Conservation (phyloP, 2,329 filamentous ascomycete species). For the Hortaea sp. region DNA sequence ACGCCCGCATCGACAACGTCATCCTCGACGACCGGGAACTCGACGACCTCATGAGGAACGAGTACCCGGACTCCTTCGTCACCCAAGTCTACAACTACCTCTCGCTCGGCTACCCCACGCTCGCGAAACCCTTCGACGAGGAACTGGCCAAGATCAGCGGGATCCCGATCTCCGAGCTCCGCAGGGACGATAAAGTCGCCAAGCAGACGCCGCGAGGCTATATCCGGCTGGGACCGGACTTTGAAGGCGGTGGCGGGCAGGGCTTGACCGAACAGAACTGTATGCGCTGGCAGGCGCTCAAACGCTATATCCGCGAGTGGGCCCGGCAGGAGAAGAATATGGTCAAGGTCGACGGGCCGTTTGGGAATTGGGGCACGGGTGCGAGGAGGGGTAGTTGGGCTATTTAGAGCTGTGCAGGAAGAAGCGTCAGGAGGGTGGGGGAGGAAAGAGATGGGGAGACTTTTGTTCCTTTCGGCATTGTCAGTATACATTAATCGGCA, state of each 20-base stretch:
- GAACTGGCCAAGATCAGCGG: slow-evolving; percentile 75
- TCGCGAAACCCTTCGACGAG: slow-evolving; percentile 71
- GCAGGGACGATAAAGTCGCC: slow-evolving; percentile 57
- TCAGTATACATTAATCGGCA: no score
- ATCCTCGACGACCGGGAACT: slow-evolving; percentile 34
- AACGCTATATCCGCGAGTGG: slow-evolving; percentile 80
- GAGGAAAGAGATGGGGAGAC: no score
- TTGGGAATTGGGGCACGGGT: slow-evolving; percentile 32
- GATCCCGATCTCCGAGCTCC: slow-evolving; percentile 58
- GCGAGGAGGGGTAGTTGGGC: slow-evolving; percentile 42
- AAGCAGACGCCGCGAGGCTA: slow-evolving; percentile 56
- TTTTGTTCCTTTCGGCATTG: no score
- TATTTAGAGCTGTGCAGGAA: slow-evolving; percentile 7
- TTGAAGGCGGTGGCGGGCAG: slow-evolving; percentile 37
- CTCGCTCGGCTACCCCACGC: slow-evolving; percentile 79
- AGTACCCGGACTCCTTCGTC: slow-evolving; percentile 76
- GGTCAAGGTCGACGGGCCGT: slow-evolving; percentile 24
- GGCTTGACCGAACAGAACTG: slow-evolving; percentile 41
- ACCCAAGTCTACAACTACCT: slow-evolving; percentile 97
- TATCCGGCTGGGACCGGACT: slow-evolving; percentile 47
- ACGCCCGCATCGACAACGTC: slow-evolving; percentile 28
- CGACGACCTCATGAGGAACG: slow-evolving; percentile 38
- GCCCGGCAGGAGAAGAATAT: slow-evolving; percentile 74
- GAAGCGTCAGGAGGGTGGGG: no score
- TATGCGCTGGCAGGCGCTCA: slow-evolving; percentile 74